These are phyloP conservation scores for Zymoseptoria ardabiliae DNA, from an alignment of 2,329 filamentous ascomycete genomes.

Conservation along the genomic window DNA sequence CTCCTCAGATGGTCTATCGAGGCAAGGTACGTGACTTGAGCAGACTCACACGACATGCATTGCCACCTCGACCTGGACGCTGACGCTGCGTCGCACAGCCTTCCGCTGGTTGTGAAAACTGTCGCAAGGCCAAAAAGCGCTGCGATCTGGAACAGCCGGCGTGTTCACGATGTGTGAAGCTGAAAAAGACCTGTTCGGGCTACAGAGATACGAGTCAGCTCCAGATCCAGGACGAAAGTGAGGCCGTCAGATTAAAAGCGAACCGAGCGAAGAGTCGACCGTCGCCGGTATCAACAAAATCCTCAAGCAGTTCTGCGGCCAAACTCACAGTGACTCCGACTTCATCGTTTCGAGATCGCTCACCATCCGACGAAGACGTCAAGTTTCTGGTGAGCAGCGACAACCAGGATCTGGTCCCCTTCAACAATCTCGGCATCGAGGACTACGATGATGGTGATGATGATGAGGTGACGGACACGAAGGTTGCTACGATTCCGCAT, in stretches of 20 bases:
- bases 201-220: slow-evolving; percentile 28
- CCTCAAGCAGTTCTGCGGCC: background rate
- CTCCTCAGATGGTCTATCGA: slow-evolving; percentile 23
- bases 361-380: slow-evolving; percentile 20
- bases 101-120: slow-evolving; percentile 28
- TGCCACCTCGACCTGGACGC: background rate
- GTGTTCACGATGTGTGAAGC: slow-evolving; percentile 27
- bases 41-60: background rate
- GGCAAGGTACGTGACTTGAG: slow-evolving; percentile 17
- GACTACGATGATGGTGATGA: background rate
- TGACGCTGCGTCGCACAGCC: slow-evolving; percentile 9
- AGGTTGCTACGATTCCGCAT: background rate
- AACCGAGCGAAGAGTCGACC: slow-evolving; percentile 18
- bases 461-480: background rate
- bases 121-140: slow-evolving; percentile 29
- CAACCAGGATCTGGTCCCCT: background rate
- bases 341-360: slow-evolving; percentile 2
- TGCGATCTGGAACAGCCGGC: slow-evolving; percentile 27
- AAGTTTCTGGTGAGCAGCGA: slow-evolving; percentile 19
- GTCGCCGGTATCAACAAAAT: slow-evolving; percentile 8
- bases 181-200: slow-evolving; percentile 26
- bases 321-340: slow-evolving; percentile 11
- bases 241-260: slow-evolving; percentile 22
- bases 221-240: slow-evolving; percentile 29
- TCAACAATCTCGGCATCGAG: background rate